Conservation (phyloP, 306 rosid genomes). For the Luffa acutangula region DNA sequence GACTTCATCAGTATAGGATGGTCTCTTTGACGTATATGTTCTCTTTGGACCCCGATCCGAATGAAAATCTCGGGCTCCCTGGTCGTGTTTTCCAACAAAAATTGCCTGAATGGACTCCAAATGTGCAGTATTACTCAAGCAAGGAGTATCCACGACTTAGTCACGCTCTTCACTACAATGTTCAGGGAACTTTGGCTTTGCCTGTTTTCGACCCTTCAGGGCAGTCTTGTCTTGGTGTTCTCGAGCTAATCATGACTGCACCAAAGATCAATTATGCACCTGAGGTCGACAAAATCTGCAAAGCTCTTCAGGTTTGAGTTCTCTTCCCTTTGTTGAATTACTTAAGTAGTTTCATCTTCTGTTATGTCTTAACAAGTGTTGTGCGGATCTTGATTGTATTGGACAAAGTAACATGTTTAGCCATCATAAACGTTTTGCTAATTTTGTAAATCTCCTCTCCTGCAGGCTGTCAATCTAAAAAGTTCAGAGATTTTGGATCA, state of each 20-base stretch:
- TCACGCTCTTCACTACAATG: slow-evolving; percentile 69
- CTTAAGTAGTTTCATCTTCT: neutral
- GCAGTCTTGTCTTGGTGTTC: slow-evolving; percentile 67
- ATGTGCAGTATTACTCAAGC: slow-evolving; percentile 75
- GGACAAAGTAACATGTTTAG: neutral
- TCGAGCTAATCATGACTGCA: slow-evolving; percentile 80
- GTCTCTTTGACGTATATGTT: slow-evolving; percentile 50
- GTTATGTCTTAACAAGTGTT: neutral
- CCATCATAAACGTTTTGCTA: neutral
- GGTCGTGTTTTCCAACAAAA: slow-evolving; percentile 79
- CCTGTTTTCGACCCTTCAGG: slow-evolving; percentile 72
- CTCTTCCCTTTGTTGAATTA: neutral
- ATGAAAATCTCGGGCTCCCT: slow-evolving; percentile 59
- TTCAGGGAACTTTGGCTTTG: slow-evolving; percentile 73
- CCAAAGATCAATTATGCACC: slow-evolving; percentile 72
- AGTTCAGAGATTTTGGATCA: slow-evolving; percentile 63
- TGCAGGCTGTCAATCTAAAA: slow-evolving; percentile 80
- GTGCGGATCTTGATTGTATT: neutral
- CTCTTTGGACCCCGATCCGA: slow-evolving; percentile 50
- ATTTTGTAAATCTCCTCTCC: neutral
- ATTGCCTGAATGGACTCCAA: slow-evolving; percentile 84
- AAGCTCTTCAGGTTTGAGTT: slow-evolving; percentile 80
- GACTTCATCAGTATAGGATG: slow-evolving; percentile 70
- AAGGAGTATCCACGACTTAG: slow-evolving; percentile 63
- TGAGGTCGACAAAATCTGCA: slow-evolving; percentile 78